Evolutionary conservation across 495 filamentous ascomycete genomes (phyloP).

Genomic region (Chaetomidium leptoderma): DNA sequence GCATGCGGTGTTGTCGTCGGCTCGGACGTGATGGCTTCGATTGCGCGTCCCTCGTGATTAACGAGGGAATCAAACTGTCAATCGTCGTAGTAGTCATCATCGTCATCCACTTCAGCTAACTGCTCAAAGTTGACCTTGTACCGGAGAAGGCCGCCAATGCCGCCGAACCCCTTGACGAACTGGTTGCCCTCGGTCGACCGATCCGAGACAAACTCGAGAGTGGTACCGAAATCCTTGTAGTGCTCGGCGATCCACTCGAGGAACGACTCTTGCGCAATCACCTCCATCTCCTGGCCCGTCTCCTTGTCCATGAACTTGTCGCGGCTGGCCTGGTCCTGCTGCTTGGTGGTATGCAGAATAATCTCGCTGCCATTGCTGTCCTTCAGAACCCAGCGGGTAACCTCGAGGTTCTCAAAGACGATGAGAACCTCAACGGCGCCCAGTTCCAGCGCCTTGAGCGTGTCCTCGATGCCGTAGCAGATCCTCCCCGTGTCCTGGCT

Average conservation of each 20-base stretch:
- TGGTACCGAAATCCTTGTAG: conserved; percentile 95
- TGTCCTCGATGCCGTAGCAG: conserved; percentile 97
- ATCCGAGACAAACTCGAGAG: conserved; percentile 96
- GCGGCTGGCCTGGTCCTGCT: conserved; percentile 69
- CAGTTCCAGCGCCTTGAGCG: conserved; percentile 92
- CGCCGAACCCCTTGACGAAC: conserved; percentile 99
- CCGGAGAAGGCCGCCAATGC: conserved; percentile 91
- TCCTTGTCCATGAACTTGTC: conserved; percentile 90
- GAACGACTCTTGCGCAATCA: conserved; percentile 79
- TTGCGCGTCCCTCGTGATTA: conserved; percentile 71
- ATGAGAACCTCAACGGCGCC: conserved; percentile 92
- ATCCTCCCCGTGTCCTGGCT: conserved; percentile 92
- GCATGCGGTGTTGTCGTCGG: conserved; percentile 39
- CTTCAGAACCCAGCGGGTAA: conserved; percentile 88
- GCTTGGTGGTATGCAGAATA: conserved; percentile 82
- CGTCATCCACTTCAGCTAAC: conserved; percentile 87
- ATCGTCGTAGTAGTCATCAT: conserved; percentile 99
- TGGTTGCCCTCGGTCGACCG: conserved; percentile 96
- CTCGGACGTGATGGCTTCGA: conserved; percentile 64
- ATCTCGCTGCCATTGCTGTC: conserved; percentile 62
- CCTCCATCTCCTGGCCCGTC: conserved; percentile 94
- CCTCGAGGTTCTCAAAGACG: conserved; percentile 95
- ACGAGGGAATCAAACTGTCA: conserved; percentile 93
- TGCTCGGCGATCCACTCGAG: conserved; percentile 97
- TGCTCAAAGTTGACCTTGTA: conserved; percentile 99